Base-by-base conservation (phyloP, 1,139 yeast genomes). In the Ogataea hybrid region DNA sequence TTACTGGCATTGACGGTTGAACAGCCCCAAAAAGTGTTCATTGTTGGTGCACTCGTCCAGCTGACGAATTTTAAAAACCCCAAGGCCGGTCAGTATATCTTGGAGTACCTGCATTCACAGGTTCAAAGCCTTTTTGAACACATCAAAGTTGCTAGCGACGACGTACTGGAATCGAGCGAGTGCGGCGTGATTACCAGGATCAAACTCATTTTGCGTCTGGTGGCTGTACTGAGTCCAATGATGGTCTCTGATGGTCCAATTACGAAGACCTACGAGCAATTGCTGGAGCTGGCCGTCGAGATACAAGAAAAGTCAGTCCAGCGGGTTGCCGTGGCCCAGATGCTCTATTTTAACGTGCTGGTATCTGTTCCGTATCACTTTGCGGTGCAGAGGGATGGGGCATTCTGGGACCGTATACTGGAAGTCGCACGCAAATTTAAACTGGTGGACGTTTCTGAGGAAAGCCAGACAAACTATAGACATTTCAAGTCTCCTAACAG, bases 1-100 rank as follows among this genome's bases (percentile, higher is more conserved):
- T 63, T 88, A 25, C 73, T 73, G 46, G 88, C 95, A 1, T 77
- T 86, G 32, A 71, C 85, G 8, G 65, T 76, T 31, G 98, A 92
- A 63, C 97, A 90, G 63, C 97, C 97, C 1, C 96, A 90, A 53
- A 92, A 90, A 61, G 77, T 84, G 47, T 78, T 81, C 20, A 77
- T 84, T 18, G 66, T 90, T 46, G 75, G 88, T 23, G 79, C 83
- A n/a, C 71, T 88, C 51, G 67, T 90, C 9, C 73, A 83, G 53
- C 70, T 83, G 27, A 81, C 88, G 44, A 83, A 84, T 63, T 71
- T 84, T 12, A 75, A 75, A 50, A 81, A 81, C 61, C 75, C 77
- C 38, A 71, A 77, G 31, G 81, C 86, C 35, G 94, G 95, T 35
- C 79, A 79, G 53, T 75, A 77, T 42, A 77, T 85, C 18, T 66